Base-by-base conservation (phyloP, 2,329 filamentous ascomycete species). In the Curvularia sp. region DNA sequence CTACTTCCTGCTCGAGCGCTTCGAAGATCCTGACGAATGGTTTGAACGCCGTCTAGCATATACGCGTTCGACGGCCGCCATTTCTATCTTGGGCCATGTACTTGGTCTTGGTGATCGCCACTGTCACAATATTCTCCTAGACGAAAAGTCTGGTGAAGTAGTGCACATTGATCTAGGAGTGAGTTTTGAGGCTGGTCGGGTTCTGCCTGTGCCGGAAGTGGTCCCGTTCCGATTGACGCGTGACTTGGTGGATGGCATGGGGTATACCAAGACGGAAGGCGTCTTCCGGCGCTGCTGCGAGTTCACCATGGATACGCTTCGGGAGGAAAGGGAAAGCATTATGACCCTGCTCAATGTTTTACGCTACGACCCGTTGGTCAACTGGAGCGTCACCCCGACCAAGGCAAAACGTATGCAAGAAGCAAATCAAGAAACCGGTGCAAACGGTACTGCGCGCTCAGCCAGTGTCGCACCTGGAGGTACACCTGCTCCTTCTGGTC, bases 281-380 rank as follows among this genome's bases (percentile, higher is more conserved):
- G 93, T 98, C 0, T 99, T 98, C 80, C 87, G 95, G 7, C 87
- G 96, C n/a, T 98, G 94, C 78, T 99, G 95, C 76, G 96, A 99
- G 75, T 98, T 98, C 75, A 98, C 93, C 0, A 86, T 99, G 30
- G 93, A 97, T 61, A 93, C 96, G 1, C 82, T 99, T 34, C 89
- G 95, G n/a, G 91, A 96, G 69, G 95, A 99, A 75, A 91, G 91
- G 12, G 96, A 97, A 74, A 93, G 90, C 43, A 99, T 99, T 80
- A 98, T 97, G 93, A 98, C 95, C 0, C 93, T 99, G 52, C 86
- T 99, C 19, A 96, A 99, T 73, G 96, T 99, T 21, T 81, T 99
- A 58, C 90, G 96, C n/a, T 98, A 97, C 78, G 95, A 99, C 82
- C 96, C 95, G 1, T 80, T 99, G 60, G 96, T 98, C 77, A 95